phyloP scores from a whole-genome alignment of 148 eudicot genomes.

The Silene conica region DNA sequence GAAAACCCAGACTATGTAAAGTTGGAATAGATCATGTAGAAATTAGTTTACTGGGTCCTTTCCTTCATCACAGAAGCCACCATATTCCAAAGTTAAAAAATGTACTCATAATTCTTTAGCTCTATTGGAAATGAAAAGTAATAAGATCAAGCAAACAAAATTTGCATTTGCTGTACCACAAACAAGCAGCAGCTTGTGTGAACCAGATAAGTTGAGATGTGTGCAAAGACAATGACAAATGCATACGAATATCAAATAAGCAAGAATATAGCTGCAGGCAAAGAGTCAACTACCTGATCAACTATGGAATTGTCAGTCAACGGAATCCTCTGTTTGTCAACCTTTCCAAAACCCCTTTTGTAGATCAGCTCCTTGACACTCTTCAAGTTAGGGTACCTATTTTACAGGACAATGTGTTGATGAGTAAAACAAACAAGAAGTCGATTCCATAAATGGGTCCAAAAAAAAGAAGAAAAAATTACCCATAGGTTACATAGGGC shows the following conservation, averaged over 20 bases:
- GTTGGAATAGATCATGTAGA: too few relatives aligned
- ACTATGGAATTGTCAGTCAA: slow-evolving; percentile 68
- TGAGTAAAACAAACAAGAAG: neutral
- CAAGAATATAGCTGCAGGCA: too few relatives aligned
- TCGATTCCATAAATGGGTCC: neutral
- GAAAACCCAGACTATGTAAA: too few relatives aligned
- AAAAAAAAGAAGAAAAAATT: neutral
- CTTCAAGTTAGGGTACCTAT: slow-evolving; percentile 76
- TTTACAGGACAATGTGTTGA: neutral
- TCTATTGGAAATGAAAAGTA: too few relatives aligned
- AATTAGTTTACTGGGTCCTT: too few relatives aligned
- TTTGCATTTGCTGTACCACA: too few relatives aligned
- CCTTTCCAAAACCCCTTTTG: slow-evolving; percentile 84
- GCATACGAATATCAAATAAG: neutral
- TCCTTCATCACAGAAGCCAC: too few relatives aligned
- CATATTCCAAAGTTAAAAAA: too few relatives aligned
- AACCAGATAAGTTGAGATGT: neutral
- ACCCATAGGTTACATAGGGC: slow-evolving; percentile 86
- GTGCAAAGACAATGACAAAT: neutral
- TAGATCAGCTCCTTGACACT: slow-evolving; percentile 72
- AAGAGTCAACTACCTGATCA: slow-evolving; percentile 38
- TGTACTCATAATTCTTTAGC: too few relatives aligned
- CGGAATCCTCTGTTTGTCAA: slow-evolving; percentile 63
- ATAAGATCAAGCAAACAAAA: too few relatives aligned
- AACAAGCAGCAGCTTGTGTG: too few relatives aligned